These are phyloP conservation scores for Neostapfia colusana DNA, from an alignment of 176 grass and related monocot genomes.

Conservation along the genomic window DNA sequence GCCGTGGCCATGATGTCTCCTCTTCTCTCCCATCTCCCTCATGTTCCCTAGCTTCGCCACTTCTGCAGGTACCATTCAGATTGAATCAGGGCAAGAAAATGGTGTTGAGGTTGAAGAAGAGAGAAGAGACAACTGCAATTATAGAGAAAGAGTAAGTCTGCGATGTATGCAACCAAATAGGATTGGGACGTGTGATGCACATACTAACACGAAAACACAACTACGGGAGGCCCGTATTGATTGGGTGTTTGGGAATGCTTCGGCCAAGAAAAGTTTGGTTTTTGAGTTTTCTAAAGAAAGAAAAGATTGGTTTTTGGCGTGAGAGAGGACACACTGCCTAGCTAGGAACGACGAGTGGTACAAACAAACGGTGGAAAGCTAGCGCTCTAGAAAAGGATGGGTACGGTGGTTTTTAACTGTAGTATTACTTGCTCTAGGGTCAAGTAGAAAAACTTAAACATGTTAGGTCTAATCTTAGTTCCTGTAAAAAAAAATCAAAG, in stretches of 20 bases:
- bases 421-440: constrained; percentile 35
- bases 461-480: neutral
- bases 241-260: constrained; percentile 29
- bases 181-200: constrained; percentile 28
- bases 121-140: constrained; percentile 9
- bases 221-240: constrained; percentile 38
- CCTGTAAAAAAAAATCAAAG: neutral
- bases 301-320: constrained; percentile 4
- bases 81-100: neutral
- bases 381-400: constrained; percentile 7
- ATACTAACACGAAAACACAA: constrained; percentile 26
- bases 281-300: no score
- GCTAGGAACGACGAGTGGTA: no score
- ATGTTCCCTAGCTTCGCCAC: neutral
- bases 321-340: neutral
- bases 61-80: neutral
- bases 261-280: neutral
- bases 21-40: constrained; percentile 49
- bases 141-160: neutral
- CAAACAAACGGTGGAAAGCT: neutral
- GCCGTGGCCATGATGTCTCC: constrained; percentile 33
- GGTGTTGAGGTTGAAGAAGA: neutral
- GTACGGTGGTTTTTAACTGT: constrained; percentile 18
- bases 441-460: neutral
- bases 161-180: constrained; percentile 15